These are phyloP conservation scores for Podospora comata DNA, from an alignment of 495 filamentous ascomycete species.

Conservation along the genomic window DNA sequence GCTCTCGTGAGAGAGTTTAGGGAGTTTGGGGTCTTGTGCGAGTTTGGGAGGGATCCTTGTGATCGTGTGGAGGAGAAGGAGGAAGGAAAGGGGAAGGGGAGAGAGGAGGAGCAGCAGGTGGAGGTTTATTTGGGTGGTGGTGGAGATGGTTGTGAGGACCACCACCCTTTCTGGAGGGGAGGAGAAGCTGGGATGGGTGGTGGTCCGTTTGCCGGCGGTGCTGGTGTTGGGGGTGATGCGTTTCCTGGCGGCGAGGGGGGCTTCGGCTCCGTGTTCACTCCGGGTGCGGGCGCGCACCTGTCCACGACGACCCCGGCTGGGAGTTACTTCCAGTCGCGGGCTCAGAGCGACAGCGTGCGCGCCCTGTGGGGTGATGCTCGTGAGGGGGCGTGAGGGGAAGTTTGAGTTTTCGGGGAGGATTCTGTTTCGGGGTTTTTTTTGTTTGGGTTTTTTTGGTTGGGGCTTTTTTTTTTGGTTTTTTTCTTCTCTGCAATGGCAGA, in stretches of 20 bases:
- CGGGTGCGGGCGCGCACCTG: not conserved
- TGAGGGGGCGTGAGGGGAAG: too few relatives aligned
- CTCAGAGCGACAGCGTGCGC: not conserved
- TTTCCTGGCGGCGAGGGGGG: not conserved
- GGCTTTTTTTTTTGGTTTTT: not conserved
- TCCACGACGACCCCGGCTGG: not conserved
- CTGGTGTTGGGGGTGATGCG: not conserved
- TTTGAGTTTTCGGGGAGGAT: not conserved
- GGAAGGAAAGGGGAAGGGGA: not conserved
- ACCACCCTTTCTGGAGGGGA: too few relatives aligned
- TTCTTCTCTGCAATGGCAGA: not conserved
- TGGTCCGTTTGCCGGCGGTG: too few relatives aligned
- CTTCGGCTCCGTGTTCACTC: not conserved
- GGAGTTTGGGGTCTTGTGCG: slow-evolving; percentile 26
- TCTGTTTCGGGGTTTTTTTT: not conserved
- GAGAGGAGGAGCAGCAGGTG: not conserved
- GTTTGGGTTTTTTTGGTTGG: not conserved
- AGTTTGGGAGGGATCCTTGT: slow-evolving; percentile 21
- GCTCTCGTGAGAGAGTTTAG: slow-evolving; percentile 33
- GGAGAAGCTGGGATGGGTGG: too few relatives aligned
- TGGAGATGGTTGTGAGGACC: not conserved
- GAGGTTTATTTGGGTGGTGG: not conserved
- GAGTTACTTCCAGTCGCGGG: not conserved
- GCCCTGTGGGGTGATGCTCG: not conserved
- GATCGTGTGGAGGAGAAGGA: not conserved